These are phyloP conservation scores for Coemansia biformis DNA, from an alignment of 192 early-diverging fungal species.

Conservation along the genomic window DNA sequence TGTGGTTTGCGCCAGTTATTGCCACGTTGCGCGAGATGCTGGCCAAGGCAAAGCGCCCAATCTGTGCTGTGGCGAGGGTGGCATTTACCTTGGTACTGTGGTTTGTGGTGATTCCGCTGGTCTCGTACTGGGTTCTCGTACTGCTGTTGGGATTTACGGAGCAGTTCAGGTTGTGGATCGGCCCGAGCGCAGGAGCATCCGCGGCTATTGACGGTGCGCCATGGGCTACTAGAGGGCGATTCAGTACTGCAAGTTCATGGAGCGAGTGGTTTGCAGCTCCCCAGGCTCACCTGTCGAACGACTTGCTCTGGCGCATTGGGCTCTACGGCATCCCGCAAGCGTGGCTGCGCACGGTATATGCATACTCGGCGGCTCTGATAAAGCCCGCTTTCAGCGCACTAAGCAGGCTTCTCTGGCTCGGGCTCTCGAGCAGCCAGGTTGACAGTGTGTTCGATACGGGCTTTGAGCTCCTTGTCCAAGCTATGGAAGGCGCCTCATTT, in stretches of 20 bases:
- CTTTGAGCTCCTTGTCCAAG: conserved; percentile 1
- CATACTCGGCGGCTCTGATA: not conserved
- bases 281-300: not conserved
- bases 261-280: not conserved
- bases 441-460: not conserved
- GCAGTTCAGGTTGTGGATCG: too few species aligned
- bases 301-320: not conserved
- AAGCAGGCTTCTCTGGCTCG: not conserved
- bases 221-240: not conserved
- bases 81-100: conserved; percentile 57
- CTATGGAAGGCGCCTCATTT: not conserved
- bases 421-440: not conserved
- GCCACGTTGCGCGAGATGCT: conserved; percentile 36
- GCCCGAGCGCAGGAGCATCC: too few species aligned
- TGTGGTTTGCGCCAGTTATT: conserved; percentile 12
- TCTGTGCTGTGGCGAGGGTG: not conserved
- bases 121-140: conserved; percentile 56
- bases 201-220: not conserved
- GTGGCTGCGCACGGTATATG: not conserved
- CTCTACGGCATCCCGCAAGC: not conserved
- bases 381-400: not conserved
- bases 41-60: conserved; percentile 21
- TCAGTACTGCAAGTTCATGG: not conserved
- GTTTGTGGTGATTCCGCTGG: conserved; percentile 67
- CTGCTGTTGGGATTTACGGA: not conserved